Evolutionary conservation across 2,329 filamentous ascomycete species (phyloP).

Genomic region (Colletotrichum sojae): DNA sequence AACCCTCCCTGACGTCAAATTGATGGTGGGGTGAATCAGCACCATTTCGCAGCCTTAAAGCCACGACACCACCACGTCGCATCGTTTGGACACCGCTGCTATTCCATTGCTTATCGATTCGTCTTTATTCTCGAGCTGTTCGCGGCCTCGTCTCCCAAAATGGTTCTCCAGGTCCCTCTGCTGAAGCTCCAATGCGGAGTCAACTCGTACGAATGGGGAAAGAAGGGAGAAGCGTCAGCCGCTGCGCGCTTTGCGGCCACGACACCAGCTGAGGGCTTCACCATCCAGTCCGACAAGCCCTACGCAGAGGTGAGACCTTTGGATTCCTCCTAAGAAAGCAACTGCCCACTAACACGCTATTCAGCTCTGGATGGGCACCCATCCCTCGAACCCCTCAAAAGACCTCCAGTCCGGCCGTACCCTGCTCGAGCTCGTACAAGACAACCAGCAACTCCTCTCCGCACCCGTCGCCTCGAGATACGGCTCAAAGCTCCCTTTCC

Average conservation of each 20-base stretch:
- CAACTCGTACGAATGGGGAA: conserved; percentile 99
- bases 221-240: conserved; percentile 88
- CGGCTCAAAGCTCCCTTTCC: conserved; percentile 87
- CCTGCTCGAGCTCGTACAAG: conserved; percentile 87
- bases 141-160: neutral
- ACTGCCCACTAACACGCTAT: conserved; percentile 28
- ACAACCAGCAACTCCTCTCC: conserved; percentile 88
- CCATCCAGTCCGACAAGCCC: conserved; percentile 87
- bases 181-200: conserved; percentile 91
- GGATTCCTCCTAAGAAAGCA: neutral
- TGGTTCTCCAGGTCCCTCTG: conserved; percentile 80
- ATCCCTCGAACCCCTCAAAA: conserved; percentile 94
- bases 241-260: conserved; percentile 92
- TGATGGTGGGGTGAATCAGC: conserved; percentile 35
- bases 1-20: conserved; percentile 39
- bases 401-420: conserved; percentile 87
- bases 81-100: too few relatives aligned
- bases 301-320: conserved; percentile 83
- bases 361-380: conserved; percentile 99
- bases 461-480: conserved; percentile 81
- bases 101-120: neutral
- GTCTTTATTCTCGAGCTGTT: conserved; percentile 4
- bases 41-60: conserved; percentile 17
- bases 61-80: conserved; percentile 7
- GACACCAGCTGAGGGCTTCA: conserved; percentile 81